Conservation (phyloP, 1,284 basidiomycete genomes). For the Trichosporon faecale region DNA sequence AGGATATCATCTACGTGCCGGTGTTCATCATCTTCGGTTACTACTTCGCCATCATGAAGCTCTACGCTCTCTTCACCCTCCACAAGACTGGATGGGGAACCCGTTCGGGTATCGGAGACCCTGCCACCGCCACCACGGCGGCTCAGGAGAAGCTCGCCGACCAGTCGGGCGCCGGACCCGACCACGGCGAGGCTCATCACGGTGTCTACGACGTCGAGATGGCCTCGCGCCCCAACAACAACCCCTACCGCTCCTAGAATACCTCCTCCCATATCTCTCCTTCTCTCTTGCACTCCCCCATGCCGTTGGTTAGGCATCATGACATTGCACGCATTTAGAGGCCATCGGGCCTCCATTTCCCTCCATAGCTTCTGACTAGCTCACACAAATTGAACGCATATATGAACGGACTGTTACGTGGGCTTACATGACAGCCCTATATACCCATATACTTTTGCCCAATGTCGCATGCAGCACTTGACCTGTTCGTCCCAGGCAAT, state of each 20-base stretch:
- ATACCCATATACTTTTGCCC: not conserved
- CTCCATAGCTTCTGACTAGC: conserved; percentile 14
- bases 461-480: not conserved
- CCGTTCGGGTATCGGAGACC: conserved; percentile 80
- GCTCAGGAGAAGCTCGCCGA: conserved; percentile 35
- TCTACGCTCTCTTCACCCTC: conserved; percentile 75
- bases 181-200: conserved; percentile 23
- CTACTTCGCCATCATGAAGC: conserved; percentile 71
- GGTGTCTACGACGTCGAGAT: conserved; percentile 44
- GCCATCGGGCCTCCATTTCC: not conserved
- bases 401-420: conserved; percentile 20
- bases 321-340: conserved; percentile 15
- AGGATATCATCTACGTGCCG: conserved; percentile 81
- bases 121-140: conserved; percentile 44
- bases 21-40: conserved; percentile 90
- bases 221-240: conserved; percentile 21
- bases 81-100: conserved; percentile 92
- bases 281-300: not conserved
- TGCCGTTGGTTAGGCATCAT: conserved; percentile 6
- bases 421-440: not conserved
- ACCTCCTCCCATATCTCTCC: not conserved
- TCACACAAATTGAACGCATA: conserved; percentile 16
- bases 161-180: conserved; percentile 17
- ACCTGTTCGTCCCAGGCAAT: not conserved
- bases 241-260: conserved; percentile 3